Base-by-base conservation (phyloP, 257 asterid species). In the Capsicum chinense region DNA sequence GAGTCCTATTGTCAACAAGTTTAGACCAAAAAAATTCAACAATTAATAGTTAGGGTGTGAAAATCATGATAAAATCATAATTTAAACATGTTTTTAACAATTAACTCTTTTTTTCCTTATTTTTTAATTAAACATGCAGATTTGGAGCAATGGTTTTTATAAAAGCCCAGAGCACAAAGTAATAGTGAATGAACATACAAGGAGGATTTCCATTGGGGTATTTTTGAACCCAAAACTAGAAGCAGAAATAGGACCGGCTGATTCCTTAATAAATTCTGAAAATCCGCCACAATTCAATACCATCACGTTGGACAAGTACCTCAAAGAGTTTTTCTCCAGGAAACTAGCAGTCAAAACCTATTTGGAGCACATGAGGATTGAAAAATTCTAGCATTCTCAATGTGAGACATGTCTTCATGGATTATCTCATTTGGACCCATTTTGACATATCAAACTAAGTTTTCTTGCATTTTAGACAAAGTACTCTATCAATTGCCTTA, bases 81-180 rank as follows among this genome's bases (percentile, higher is more conserved):
- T 59, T 59, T 12, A 59, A 17, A 17, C 17, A 59, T 17, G 26
- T 17, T 17, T 59, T 59, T 3, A 59, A 17, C 66, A 0, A 59
- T 59, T 59, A 17, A 8, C 8, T 63, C 11, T 0, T 39, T 39
- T 54, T 15, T 56, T 10, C 15, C 44, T 64, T 35, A 3, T 67
- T 15, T 67, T 59, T 35, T 11, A 0, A 13, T 67, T 0, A 2
- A 73, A 9, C 80, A 11, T 86, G 83, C 89, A 94, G 95, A 88
- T 94, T 56, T 16, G 92, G 33, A 94, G 97, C 90, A 94, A 94
- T 81, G 98, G 97, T 2, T 39, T 89, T 64, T 94, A 90, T 82
- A 90, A 88, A 85, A 94, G 97, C 88, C 91, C 90, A 82, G 97
- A 93, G 89, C 98, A 93, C 13, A 83, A 95, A 62, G 98, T 93